Percentiles rank a stretch among this genome's conserved stretches.
Evolutionary conservation across 1,284 basidiomycete species (phyloP).

Genomic region (Ceraceosorus bombacis): DNA sequence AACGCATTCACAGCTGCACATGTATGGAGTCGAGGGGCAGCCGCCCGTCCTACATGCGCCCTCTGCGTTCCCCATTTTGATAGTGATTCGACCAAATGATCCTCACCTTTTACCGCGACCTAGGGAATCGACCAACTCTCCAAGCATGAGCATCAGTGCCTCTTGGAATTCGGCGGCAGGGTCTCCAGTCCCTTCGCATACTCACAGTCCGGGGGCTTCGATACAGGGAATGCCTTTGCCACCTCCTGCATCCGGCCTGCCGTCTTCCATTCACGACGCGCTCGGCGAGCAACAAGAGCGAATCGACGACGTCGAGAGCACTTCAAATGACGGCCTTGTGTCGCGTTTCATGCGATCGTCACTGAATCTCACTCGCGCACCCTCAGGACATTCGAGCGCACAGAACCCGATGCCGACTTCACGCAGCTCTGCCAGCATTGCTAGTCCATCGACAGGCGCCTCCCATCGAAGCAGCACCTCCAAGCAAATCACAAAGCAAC

Average conservation of each 20-base stretch:
- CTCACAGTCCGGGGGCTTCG: neutral
- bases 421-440: neutral
- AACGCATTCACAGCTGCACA: neutral
- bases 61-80: constrained; percentile 32
- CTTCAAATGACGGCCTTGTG: constrained; percentile 16
- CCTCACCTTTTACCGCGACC: constrained; percentile 26
- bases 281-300: too few species aligned
- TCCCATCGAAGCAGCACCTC: neutral
- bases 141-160: neutral
- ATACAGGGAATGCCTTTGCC: too few species aligned
- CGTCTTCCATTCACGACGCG: too few species aligned
- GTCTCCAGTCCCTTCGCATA: constrained; percentile 1
- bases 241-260: too few species aligned
- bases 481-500: constrained; percentile 10
- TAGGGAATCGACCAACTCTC: constrained; percentile 2
- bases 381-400: neutral
- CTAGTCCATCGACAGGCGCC: neutral
- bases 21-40: constrained; percentile 9
- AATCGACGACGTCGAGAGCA: too few species aligned
- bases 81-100: constrained; percentile 35
- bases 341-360: constrained; percentile 24
- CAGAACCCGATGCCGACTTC: neutral
- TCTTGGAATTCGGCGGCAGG: neutral
- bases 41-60: constrained; percentile 32
- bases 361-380: constrained; percentile 15